Evolutionary conservation across 768 basidiomycete species (phyloP), one percentile per base, ranked within the genome.

Genomic region (Mycena vitilis): DNA sequence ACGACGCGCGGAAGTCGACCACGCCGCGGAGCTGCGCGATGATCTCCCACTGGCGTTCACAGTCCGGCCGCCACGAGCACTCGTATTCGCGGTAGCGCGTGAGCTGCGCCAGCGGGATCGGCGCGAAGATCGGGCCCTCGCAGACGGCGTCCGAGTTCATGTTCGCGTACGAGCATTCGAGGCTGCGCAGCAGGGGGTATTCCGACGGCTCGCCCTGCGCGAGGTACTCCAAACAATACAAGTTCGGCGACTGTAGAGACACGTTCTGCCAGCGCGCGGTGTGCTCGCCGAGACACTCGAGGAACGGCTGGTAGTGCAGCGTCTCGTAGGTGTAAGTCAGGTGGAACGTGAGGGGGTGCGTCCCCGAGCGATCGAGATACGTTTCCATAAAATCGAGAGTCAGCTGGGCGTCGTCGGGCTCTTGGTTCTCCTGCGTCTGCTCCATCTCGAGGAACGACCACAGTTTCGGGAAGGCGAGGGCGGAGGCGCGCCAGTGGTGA

Each of bases 311-410:
- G 30, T 18, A n/a, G 15, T 47, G 25, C 23, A 53, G 54, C 23
- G 36, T 44, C 6, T 59, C 49, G 12, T 23, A 7, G 2, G 55
- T 25, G 51, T 40, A 54, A 25, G 58, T 38, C 10, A 40, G 10
- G 22, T 20, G 25, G 18, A 45, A 48, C 48, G 65, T 51, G 57
- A 59, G 42, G 45, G 60, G 22, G 40, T 51, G 42, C 76, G 79
- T 60, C 71, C 82, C 84, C 68, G 80, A 63, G 4, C 76, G 69
- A 13, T 72, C 66, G 7, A 82, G 66, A 25, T 71, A 65, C 1
- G 81, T 72, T 57, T 82, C 80, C 34, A 71, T 65, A 40, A 79
- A 79, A 0, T 16, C 6, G 75, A 65, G 16, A 70, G 66, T 7
- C 57, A 58, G 8, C 40, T 45, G 9, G 47, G 60, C 15, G 42